phyloP scores from a whole-genome alignment of 768 basidiomycete species.

The Naganishia onofrii region DNA sequence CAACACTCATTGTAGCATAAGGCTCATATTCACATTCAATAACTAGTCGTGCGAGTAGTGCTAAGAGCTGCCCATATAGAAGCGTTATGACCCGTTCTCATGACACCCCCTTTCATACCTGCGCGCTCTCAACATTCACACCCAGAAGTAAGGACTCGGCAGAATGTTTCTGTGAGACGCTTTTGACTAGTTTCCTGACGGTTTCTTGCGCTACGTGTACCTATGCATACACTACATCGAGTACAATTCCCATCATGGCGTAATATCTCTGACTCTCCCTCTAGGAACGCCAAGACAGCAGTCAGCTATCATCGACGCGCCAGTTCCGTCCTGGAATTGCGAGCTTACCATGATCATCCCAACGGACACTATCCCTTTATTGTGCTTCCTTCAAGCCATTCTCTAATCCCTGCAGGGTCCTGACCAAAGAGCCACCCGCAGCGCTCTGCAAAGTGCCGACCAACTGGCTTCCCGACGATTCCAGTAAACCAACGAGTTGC shows the following conservation, averaged over 20 bases:
- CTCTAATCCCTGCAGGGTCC: conserved; percentile 73
- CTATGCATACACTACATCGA: neutral
- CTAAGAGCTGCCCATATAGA: no score
- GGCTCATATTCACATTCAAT: neutral
- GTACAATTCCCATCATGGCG: neutral
- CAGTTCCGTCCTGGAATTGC: neutral
- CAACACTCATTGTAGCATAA: neutral
- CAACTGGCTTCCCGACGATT: conserved; percentile 70
- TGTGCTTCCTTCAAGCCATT: conserved; percentile 61
- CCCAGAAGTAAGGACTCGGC: no score
- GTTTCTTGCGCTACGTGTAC: neutral
- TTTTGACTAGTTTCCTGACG: no score
- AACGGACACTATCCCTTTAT: conserved; percentile 11
- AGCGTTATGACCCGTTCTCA: no score
- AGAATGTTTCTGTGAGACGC: no score
- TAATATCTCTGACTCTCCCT: neutral
- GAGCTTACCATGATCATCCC: neutral
- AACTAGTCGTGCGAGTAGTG: no score
- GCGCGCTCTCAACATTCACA: no score
- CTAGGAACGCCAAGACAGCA: neutral
- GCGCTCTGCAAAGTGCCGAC: conserved; percentile 69
- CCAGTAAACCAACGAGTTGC: conserved; percentile 80
- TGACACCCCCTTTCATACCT: no score
- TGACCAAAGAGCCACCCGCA: conserved; percentile 65
- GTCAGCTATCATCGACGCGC: neutral